Conservation (phyloP, 2,329 filamentous ascomycete genomes). For the Pseudocercospora cruenta region DNA sequence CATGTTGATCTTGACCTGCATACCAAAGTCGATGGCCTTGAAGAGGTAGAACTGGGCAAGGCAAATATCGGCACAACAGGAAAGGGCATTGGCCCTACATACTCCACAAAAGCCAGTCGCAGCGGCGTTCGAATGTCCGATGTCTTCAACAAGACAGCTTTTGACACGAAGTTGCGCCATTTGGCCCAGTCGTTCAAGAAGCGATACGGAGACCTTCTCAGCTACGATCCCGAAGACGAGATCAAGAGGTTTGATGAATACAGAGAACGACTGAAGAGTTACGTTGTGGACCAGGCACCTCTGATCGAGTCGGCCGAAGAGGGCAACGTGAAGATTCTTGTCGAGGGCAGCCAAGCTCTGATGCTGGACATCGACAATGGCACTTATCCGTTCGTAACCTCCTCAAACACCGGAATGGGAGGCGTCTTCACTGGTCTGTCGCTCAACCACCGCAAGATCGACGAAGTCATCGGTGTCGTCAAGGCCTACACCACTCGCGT, state of each 20-base stretch:
- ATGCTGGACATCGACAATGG: slow-evolving; percentile 70
- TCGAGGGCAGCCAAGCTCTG: slow-evolving; percentile 70
- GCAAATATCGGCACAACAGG: slow-evolving; percentile 56
- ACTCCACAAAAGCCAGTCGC: slow-evolving; percentile 66
- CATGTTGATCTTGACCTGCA: slow-evolving; percentile 69
- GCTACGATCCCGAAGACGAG: slow-evolving; percentile 72
- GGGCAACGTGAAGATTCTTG: slow-evolving; percentile 62
- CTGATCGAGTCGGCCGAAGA: slow-evolving; percentile 66
- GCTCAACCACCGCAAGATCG: slow-evolving; percentile 64
- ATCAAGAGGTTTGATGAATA: slow-evolving; percentile 64
- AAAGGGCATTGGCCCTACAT: slow-evolving; percentile 58
- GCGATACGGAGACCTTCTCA: slow-evolving; percentile 67
- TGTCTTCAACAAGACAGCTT: slow-evolving; percentile 67
- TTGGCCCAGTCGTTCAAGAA: slow-evolving; percentile 68
- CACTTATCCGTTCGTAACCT: slow-evolving; percentile 65
- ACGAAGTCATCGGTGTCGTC: slow-evolving; percentile 66
- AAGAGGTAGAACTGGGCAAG: slow-evolving; percentile 56
- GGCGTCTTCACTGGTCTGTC: slow-evolving; percentile 67
- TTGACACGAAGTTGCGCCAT: slow-evolving; percentile 67
- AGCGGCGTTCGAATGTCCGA: slow-evolving; percentile 69
- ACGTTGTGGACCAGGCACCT: slow-evolving; percentile 68
- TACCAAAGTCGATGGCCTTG: slow-evolving; percentile 69
- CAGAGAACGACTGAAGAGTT: slow-evolving; percentile 60
- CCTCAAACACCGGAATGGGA: slow-evolving; percentile 62
- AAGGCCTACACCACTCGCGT: slow-evolving; percentile 67